These are phyloP conservation scores for Massarina eburnea DNA, from an alignment of 2,329 filamentous ascomycete species.

Conservation along the genomic window DNA sequence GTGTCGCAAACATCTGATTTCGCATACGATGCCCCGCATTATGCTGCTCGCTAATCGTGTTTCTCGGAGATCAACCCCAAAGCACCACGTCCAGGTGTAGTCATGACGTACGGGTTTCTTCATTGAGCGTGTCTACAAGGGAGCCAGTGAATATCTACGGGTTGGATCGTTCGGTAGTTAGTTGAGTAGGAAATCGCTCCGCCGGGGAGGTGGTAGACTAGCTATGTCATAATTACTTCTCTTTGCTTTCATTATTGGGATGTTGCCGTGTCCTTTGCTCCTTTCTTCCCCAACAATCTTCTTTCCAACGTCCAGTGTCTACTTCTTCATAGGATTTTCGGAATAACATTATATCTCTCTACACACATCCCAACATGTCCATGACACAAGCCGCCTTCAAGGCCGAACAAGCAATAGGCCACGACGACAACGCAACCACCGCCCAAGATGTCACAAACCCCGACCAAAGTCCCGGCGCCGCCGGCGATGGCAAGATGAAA, in stretches of 20 bases:
- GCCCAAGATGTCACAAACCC: constrained; percentile 71
- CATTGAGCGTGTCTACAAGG: constrained; percentile 28
- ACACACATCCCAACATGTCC: constrained; percentile 25
- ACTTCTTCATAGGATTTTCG: background rate
- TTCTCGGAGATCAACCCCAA: background rate
- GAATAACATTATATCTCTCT: background rate
- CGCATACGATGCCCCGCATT: background rate
- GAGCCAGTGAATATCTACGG: constrained; percentile 14
- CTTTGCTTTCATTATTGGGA: constrained; percentile 13
- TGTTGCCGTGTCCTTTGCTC: constrained; percentile 9
- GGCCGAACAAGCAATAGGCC: constrained; percentile 68
- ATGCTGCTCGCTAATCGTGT: background rate
- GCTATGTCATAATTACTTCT: constrained; percentile 26
- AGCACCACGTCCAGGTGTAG: background rate
- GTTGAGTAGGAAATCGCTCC: constrained; percentile 18
- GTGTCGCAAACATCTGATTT: background rate
- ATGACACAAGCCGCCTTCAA: constrained; percentile 61
- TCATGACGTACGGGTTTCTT: constrained; percentile 34
- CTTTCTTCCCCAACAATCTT: constrained; percentile 2
- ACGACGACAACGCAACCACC: constrained; percentile 65
- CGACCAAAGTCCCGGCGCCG: constrained; percentile 35
- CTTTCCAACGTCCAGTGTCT: background rate
- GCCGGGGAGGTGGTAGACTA: constrained; percentile 9
- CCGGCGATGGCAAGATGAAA: constrained; percentile 69
- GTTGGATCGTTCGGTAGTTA: background rate